These are phyloP conservation scores for Vigna radiata DNA, from an alignment of 306 rosid genomes.

Conservation along the genomic window DNA sequence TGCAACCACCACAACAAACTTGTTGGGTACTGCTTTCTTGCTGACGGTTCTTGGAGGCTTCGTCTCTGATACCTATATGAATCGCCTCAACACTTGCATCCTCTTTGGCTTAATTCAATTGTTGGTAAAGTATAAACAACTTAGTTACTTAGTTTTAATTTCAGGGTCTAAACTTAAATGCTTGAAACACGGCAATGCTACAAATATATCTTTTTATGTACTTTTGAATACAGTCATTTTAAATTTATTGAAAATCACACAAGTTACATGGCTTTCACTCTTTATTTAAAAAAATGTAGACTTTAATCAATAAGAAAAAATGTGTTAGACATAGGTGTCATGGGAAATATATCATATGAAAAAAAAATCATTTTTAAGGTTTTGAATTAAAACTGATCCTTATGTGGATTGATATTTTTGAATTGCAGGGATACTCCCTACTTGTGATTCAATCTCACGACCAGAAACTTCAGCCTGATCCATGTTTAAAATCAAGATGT, in stretches of 20 bases:
- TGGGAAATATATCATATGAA: too few species aligned
- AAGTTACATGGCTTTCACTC: too few species aligned
- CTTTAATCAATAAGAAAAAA: too few species aligned
- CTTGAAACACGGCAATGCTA: not conserved
- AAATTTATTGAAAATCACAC: too few species aligned
- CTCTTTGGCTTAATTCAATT: constrained; percentile 58
- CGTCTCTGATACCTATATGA: constrained; percentile 65
- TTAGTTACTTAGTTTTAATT: not conserved
- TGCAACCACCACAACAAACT: constrained; percentile 64
- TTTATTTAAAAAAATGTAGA: too few species aligned
- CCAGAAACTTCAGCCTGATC: constrained; percentile 55
- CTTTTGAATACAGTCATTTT: too few species aligned
- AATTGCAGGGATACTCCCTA: constrained; percentile 56
- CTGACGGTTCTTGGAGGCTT: constrained; percentile 62
- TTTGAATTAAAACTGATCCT: too few species aligned
- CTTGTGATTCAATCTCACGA: constrained; percentile 58
- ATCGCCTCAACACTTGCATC: constrained; percentile 63
- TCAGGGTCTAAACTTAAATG: not conserved
- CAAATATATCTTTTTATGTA: too few species aligned
- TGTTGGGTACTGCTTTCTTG: constrained; percentile 60
- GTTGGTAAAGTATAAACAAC: constrained; percentile 45
- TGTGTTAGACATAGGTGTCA: too few species aligned
- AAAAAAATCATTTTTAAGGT: too few species aligned
- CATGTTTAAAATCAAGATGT: constrained; percentile 52
- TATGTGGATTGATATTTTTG: not conserved